These are phyloP conservation scores for Diutina sp. DNA, from an alignment of 1,139 yeast species.

Conservation along the genomic window DNA sequence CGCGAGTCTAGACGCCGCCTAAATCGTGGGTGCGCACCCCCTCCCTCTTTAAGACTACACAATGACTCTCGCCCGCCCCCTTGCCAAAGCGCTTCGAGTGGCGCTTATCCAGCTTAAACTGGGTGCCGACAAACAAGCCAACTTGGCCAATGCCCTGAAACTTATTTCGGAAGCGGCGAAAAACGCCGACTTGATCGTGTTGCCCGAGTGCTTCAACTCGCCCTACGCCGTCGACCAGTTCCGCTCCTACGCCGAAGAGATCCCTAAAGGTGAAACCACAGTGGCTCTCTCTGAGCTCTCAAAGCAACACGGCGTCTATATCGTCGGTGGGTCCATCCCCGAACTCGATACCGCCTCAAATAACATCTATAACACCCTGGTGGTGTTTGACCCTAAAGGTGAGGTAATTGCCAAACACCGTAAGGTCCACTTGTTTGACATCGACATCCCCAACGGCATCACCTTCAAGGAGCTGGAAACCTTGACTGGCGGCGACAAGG, in stretches of 20 bases:
- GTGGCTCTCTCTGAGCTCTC: slow-evolving; percentile 52
- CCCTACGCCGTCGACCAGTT: slow-evolving; percentile 87
- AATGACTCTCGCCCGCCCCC: slow-evolving; percentile 15
- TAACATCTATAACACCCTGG: slow-evolving; percentile 68
- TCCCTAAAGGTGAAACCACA: slow-evolving; percentile 64
- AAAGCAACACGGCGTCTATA: slow-evolving; percentile 39
- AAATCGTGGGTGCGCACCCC: neutral
- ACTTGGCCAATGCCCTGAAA: slow-evolving; percentile 37
- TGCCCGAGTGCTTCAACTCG: slow-evolving; percentile 91
- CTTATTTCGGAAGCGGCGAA: slow-evolving; percentile 38
- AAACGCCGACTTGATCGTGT: slow-evolving; percentile 46
- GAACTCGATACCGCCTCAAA: slow-evolving; percentile 43
- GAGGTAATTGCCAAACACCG: slow-evolving; percentile 74
- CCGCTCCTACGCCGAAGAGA: slow-evolving; percentile 67
- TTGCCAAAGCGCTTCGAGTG: slow-evolving; percentile 31
- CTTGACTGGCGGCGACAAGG: slow-evolving; percentile 64
- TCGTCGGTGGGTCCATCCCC: slow-evolving; percentile 89
- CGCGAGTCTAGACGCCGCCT: neutral
- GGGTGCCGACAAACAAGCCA: slow-evolving; percentile 50
- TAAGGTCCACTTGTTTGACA: slow-evolving; percentile 81
- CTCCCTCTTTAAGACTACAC: neutral
- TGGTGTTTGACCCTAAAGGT: slow-evolving; percentile 63
- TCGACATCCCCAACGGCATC: slow-evolving; percentile 82
- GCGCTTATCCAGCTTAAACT: slow-evolving; percentile 74
- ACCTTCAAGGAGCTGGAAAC: slow-evolving; percentile 73